These are phyloP conservation scores for Vaccinium myrtillus DNA, from an alignment of 148 eudicot genomes.

Conservation along the genomic window DNA sequence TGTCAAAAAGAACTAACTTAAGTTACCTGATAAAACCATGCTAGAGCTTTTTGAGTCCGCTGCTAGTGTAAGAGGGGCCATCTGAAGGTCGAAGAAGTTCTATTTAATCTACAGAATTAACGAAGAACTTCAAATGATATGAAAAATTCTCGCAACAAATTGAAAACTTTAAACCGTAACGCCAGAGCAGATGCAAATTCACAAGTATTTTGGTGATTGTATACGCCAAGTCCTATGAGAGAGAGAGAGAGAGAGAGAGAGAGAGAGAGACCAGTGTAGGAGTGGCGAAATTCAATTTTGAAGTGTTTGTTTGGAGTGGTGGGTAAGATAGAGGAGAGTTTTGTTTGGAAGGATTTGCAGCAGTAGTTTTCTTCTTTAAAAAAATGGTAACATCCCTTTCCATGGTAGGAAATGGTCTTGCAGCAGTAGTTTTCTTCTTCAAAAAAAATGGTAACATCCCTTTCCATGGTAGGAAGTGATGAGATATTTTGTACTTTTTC, in stretches of 20 bases:
- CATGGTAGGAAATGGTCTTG: too few species aligned
- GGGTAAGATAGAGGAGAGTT: not conserved
- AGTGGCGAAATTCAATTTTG: not conserved
- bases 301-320: not conserved
- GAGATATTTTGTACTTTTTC: too few species aligned
- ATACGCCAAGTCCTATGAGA: not conserved
- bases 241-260: not conserved
- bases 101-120: slow-evolving; percentile 10
- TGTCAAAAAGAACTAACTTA: not conserved
- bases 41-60: slow-evolving; percentile 43
- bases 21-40: slow-evolving; percentile 39
- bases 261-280: not conserved
- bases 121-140: not conserved
- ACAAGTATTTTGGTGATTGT: not conserved
- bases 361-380: too few species aligned
- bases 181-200: not conserved
- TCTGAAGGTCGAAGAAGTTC: slow-evolving; percentile 14
- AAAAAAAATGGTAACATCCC: too few species aligned
- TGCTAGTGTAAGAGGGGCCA: slow-evolving; percentile 57
- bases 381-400: too few species aligned
- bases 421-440: too few species aligned
- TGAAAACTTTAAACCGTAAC: not conserved
- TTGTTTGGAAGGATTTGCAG: not conserved
- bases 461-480: too few species aligned
- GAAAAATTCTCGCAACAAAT: not conserved